Conservation (phyloP, 495 filamentous ascomycete species). For the Xylaria flabelliformis region DNA sequence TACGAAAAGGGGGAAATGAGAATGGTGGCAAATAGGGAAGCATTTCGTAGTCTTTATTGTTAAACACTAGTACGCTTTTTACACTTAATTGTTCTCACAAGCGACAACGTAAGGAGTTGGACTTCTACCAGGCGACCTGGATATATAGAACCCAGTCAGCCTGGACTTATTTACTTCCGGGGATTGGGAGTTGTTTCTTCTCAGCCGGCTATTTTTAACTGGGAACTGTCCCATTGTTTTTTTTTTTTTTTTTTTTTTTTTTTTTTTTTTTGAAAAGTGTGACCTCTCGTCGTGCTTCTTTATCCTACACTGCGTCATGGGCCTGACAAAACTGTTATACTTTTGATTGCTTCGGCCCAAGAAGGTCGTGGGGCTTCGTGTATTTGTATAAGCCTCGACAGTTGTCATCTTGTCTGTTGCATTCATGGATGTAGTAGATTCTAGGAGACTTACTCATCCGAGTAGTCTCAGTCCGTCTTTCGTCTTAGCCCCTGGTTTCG, state of each 20-base stretch:
- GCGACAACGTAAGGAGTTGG: not conserved
- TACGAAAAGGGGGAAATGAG: not conserved
- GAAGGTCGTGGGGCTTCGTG: not conserved
- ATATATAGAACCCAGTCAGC: not conserved
- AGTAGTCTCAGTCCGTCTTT: slow-evolving; percentile 79
- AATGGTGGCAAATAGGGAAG: not conserved
- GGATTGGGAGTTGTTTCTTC: not conserved
- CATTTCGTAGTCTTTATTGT: not conserved
- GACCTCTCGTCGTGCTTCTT: not conserved
- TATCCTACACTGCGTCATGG: not conserved
- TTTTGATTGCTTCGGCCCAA: not conserved
- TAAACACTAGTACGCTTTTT: not conserved
- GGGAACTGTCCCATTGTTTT: not conserved
- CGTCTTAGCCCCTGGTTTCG: slow-evolving; percentile 80
- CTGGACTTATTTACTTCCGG: not conserved
- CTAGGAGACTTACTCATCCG: slow-evolving; percentile 59
- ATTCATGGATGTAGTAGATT: not conserved
- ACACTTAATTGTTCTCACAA: not conserved
- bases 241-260: too few relatives aligned
- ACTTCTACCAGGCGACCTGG: not conserved
- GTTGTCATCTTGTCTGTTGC: too few relatives aligned
- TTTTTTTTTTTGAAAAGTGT: not conserved
- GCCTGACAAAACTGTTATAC: not conserved
- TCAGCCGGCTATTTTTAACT: not conserved
- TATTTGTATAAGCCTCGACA: not conserved